phyloP scores from a whole-genome alignment of 768 basidiomycete genomes.

The Kwoniella sp. region DNA sequence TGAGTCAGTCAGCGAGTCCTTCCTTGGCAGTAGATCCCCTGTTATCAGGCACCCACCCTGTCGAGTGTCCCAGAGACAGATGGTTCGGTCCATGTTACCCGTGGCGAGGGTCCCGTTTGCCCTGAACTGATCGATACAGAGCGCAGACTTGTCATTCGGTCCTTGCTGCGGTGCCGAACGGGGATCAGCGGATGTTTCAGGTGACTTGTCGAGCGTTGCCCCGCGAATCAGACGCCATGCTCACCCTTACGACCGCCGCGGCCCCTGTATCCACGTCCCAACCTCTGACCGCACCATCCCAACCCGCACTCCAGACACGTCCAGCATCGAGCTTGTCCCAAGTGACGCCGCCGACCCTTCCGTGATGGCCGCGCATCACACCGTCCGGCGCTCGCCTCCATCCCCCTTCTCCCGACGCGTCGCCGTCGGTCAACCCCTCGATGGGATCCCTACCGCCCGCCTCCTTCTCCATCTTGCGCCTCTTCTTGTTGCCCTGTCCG shows the following conservation, averaged over 20 bases:
- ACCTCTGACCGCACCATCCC: constrained; percentile 79
- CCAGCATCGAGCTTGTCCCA: constrained; percentile 54
- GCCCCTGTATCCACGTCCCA: constrained; percentile 79
- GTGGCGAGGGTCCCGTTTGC: constrained; percentile 49
- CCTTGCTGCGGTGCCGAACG: constrained; percentile 40
- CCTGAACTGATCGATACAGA: constrained; percentile 51
- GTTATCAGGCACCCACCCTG: constrained; percentile 32
- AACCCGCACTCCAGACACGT: constrained; percentile 60
- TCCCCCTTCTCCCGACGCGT: constrained; percentile 35
- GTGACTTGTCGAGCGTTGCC: too few relatives aligned
- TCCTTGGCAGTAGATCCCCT: neutral
- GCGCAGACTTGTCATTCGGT: constrained; percentile 50
- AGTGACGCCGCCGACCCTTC: constrained; percentile 67
- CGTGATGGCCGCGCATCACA: constrained; percentile 79
- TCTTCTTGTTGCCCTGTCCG: constrained; percentile 57
- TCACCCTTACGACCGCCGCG: constrained; percentile 48
- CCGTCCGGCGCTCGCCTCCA: constrained; percentile 58
- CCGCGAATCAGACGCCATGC: too few relatives aligned
- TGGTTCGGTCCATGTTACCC: constrained; percentile 52
- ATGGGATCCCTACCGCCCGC: constrained; percentile 55
- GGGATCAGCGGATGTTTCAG: neutral
- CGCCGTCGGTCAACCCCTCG: constrained; percentile 28
- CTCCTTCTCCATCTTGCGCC: constrained; percentile 58
- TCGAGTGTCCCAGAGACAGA: constrained; percentile 53
- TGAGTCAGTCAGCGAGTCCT: neutral